A percentile compares a stretch with the other conserved stretches of the same genome.
Conservation (phyloP, 495 filamentous ascomycete species). For the Cercophora newfieldiana region DNA sequence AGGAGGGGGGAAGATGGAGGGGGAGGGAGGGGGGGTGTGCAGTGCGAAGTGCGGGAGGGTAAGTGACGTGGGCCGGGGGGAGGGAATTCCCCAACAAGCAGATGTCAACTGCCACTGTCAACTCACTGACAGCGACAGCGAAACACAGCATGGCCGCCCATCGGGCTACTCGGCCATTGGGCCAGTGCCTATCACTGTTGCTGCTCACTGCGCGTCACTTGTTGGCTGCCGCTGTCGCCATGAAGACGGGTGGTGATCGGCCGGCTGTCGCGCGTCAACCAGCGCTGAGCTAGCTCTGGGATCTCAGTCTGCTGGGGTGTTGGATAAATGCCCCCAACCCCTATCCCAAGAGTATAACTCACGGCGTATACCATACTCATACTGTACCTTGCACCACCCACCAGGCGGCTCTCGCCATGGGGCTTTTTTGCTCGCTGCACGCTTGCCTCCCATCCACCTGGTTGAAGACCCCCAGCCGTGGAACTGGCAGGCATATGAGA, state of each 20-base stretch:
- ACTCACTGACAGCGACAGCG: no score
- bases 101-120: no score
- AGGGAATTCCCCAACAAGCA: no score
- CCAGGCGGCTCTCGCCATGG: not conserved
- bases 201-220: not conserved
- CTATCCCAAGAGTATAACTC: not conserved
- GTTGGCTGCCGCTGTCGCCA: not conserved
- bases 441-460: constrained; percentile 17
- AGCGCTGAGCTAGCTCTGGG: not conserved
- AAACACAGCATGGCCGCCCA: no score
- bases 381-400: not conserved
- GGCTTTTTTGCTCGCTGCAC: not conserved
- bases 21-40: not conserved
- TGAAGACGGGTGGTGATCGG: not conserved
- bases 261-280: constrained; percentile 1
- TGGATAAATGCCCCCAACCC: not conserved
- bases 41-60: not conserved
- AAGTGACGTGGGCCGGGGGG: no score
- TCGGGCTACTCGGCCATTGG: no score
- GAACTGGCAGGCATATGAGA: constrained; percentile 17
- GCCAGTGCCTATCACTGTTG: no score
- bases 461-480: constrained; percentile 13
- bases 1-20: not conserved
- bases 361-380: not conserved
- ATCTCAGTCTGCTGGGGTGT: not conserved